Base-by-base conservation (phyloP, 306 rosid genomes). In the Acacia confusa region DNA sequence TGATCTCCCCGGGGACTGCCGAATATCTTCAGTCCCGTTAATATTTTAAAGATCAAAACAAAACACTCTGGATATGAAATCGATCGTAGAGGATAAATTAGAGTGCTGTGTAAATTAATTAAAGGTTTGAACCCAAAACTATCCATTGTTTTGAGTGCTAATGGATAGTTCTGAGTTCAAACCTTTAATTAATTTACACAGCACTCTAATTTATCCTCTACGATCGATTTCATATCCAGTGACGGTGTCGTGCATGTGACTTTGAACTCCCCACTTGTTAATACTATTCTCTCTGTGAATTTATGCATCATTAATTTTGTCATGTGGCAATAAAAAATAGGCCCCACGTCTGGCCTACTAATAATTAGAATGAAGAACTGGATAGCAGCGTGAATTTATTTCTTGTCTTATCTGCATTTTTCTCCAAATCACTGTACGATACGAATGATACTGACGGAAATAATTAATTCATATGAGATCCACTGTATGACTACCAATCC, bases 231-330 rank as follows among this genome's bases (percentile, higher is more conserved):
- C 60, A 53, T 7, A 53, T 53, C 60, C 60, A 20, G 25, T 53
- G 57, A 52, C 2, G 9, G 60, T 9, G 60, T 19, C 7, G 11
- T 8, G 14, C 7, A 4, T 8, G 14, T 67, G 47, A 40, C 30
- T 19, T 10, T n/a, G 52, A 19, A 38, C 53, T n/a, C 52, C 75
- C 7, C 34, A 24, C 75, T 44, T 17, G 14, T 70, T 43, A 7
- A 70, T 47, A 19, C 77, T 48, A 19, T 48, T 72, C 17, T 9
- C 44, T 30, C 17, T 72, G 41, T 13, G 61, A 47, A 17, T 2
- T 72, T 47, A 19, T 72, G 61, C 76, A 28, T 47, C 43, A 71
- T 71, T 71, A 48, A 27, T 34, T 48, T 72, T 68, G 64, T 74
- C 41, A 27, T 32, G 61, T 55, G 61, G 61, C 27, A 25, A 20